Base-by-base conservation (phyloP, 192 early-diverging fungal species). In the Umbelopsis sp. region DNA sequence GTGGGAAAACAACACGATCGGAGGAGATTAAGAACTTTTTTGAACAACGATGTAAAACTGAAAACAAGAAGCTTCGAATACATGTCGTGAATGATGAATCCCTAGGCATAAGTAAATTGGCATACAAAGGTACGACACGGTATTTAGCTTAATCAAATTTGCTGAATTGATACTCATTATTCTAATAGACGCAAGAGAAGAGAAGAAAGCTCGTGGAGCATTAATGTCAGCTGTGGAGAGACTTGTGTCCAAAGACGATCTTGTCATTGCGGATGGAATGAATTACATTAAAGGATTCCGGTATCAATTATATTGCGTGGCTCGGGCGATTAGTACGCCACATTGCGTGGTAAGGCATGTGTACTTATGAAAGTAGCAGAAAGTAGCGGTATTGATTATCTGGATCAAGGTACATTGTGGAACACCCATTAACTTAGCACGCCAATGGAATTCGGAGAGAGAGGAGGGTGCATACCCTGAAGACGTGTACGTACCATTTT, bases 261-360 rank as follows among this genome's bases (percentile, higher is more conserved):
- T 99, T 52, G 90, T 98, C 14, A 96, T 99, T 53, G 94, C 88
- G 8, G 98, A 99, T 73, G 84, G 86, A n/a, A 77, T 97, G 74
- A 99, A 99, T 80, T 98, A 98, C 82, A 98, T 99, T 79, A 99
- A 99, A 84, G 97, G 98, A 6, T 95, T 95, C 75, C 86, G 98
- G 71, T 99, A 98, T 82, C 96, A 98, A 80, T 86, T 98, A 24
- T 96, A 95, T 81, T 96, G 95, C 74, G 82, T 96, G 17, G 90
- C 94, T 0, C 87, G 94, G 24, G 92, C 91, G 45, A 84, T 95
- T 34, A 87, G 91, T 53, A 97, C 96, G 0, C 92, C 97, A 7
- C 91, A 93, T 45, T 97, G 96, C 68, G 87, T 93, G 17, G 86
- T 93, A 81, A 76, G 77, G 69, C 22, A 65, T 4, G 38, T 43